A percentile compares a stretch with the other conserved stretches of the same genome.
Conservation (phyloP, 371 early-diverging fungal genomes). For the Rhizopus stolonifer region DNA sequence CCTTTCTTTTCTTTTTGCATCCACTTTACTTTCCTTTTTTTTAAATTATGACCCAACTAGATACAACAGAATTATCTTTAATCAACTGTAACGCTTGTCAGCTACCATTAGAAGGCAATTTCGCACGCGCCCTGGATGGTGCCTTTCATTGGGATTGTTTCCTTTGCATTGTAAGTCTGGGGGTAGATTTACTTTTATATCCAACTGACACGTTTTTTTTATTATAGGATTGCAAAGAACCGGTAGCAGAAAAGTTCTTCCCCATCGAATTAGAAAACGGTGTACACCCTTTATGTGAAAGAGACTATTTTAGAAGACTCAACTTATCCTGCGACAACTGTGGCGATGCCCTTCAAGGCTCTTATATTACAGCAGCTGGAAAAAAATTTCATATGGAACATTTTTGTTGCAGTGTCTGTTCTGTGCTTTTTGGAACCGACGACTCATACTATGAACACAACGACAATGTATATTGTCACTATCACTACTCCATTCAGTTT, state of each 20-base stretch:
- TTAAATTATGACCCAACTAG: too few relatives aligned
- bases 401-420: slow-evolving; percentile 93
- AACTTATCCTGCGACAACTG: slow-evolving; percentile 89
- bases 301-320: slow-evolving; percentile 84
- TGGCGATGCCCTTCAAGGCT: slow-evolving; percentile 84
- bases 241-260: slow-evolving; percentile 90
- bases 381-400: slow-evolving; percentile 95
- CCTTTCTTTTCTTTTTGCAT: too few relatives aligned
- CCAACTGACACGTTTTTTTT: slow-evolving; percentile 6
- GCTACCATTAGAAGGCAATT: slow-evolving; percentile 64
- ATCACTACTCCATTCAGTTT: slow-evolving; percentile 87
- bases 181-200: not conserved
- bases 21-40: too few relatives aligned
- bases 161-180: slow-evolving; percentile 75
- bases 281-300: slow-evolving; percentile 74
- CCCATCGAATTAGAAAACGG: slow-evolving; percentile 67
- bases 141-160: slow-evolving; percentile 94
- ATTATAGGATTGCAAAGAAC: slow-evolving; percentile 81
- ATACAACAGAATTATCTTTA: not conserved
- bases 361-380: slow-evolving; percentile 90
- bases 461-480: slow-evolving; percentile 88
- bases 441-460: slow-evolving; percentile 96
- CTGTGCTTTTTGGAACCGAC: slow-evolving; percentile 91
- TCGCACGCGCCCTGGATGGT: slow-evolving; percentile 86
- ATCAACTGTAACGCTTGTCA: slow-evolving; percentile 33